Evolutionary conservation across 2,329 filamentous ascomycete genomes (phyloP).

Genomic region (Pseudogymnoascus sp.): DNA sequence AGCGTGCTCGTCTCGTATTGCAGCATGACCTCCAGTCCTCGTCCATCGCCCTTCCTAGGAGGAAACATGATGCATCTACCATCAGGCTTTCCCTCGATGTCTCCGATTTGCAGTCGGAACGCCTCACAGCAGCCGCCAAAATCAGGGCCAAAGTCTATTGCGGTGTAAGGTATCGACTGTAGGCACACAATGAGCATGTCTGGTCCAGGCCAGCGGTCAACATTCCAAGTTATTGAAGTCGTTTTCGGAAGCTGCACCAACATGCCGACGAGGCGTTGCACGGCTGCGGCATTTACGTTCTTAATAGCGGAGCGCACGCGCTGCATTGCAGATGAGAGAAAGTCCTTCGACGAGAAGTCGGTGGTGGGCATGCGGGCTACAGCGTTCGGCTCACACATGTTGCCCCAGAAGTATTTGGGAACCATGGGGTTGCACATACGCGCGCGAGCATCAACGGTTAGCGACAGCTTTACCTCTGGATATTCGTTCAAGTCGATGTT

Average conservation of each 20-base stretch:
- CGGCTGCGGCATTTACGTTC: not conserved
- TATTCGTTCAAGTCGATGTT: not conserved
- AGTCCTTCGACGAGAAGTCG: not conserved
- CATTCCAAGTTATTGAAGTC: slow-evolving; percentile 6
- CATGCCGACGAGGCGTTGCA: not conserved
- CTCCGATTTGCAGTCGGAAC: slow-evolving; percentile 1
- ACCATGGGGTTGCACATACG: not conserved
- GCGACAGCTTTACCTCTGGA: slow-evolving; percentile 1
- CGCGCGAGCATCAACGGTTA: not conserved
- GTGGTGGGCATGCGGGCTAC: not conserved
- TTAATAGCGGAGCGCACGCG: not conserved
- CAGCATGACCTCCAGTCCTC: not conserved
- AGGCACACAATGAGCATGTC: slow-evolving; percentile 8
- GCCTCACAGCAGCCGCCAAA: not conserved
- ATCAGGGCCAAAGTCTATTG: not conserved
- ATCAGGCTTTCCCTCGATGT: slow-evolving; percentile 8
- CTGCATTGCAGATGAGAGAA: not conserved
- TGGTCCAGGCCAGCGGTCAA: slow-evolving; percentile 7
- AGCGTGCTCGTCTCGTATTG: not conserved
- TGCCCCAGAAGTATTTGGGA: not conserved
- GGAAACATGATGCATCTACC: slow-evolving; percentile 1
- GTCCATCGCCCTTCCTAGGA: not conserved
- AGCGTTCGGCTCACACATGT: slow-evolving; percentile 3
- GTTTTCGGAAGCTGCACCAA: not conserved
- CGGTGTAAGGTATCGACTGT: not conserved